Conservation (phyloP, 2,329 filamentous ascomycete genomes). For the Didymella arachidicola region DNA sequence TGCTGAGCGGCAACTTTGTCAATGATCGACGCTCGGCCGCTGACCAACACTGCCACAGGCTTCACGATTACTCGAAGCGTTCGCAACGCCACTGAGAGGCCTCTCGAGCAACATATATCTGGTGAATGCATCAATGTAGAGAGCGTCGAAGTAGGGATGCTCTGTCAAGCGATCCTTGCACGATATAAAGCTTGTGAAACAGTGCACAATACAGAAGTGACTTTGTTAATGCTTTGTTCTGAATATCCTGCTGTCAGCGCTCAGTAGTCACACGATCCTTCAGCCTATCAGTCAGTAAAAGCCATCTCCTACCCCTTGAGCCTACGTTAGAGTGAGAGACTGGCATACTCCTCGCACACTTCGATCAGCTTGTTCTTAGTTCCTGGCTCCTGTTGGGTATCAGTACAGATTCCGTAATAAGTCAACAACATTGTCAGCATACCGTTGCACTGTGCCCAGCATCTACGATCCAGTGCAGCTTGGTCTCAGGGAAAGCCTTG, state of each 20-base stretch:
- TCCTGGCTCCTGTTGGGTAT: constrained; percentile 32
- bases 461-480: constrained; percentile 43
- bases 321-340: not conserved
- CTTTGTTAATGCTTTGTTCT: not conserved
- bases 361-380: constrained; percentile 38
- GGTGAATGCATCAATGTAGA: not conserved
- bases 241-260: not conserved
- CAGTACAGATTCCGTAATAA: not conserved
- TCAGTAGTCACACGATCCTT: not conserved
- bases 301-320: not conserved
- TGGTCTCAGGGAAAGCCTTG: constrained; percentile 49
- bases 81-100: not conserved
- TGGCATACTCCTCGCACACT: constrained; percentile 35
- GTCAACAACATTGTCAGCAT: not conserved
- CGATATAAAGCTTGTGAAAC: not conserved
- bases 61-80: not conserved
- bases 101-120: not conserved
- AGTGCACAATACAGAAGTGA: not conserved
- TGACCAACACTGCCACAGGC: constrained; percentile 1
- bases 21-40: constrained; percentile 7
- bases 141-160: not conserved
- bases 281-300: not conserved
- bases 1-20: constrained; percentile 16
- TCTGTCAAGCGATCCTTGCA: not conserved
- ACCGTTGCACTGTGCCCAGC: constrained; percentile 46